phyloP scores from a whole-genome alignment of 176 grass and related monocot species.

The Saccharum officinarum region DNA sequence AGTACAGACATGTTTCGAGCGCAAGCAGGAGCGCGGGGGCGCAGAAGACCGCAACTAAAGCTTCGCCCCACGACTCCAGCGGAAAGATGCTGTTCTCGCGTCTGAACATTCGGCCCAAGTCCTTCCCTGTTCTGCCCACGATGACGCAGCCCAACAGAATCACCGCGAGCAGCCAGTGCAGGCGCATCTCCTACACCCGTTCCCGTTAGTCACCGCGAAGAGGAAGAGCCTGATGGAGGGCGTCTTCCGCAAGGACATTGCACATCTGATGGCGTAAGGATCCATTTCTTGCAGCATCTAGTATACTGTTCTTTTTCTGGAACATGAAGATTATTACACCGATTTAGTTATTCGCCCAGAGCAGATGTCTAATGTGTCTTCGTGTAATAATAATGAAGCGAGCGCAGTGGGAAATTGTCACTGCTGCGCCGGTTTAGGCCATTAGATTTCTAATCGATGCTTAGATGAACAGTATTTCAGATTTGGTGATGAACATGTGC shows the following conservation, averaged over 20 bases:
- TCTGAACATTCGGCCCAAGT: constrained; percentile 57
- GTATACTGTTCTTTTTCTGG: constrained; percentile 7
- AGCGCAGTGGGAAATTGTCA: constrained; percentile 4
- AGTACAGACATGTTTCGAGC: constrained; percentile 30
- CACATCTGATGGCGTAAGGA: constrained; percentile 61
- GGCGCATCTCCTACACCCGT: constrained; percentile 46
- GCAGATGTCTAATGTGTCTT: background rate
- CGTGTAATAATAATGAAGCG: constrained; percentile 33
- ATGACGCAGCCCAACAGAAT: constrained; percentile 56
- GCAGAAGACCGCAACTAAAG: constrained; percentile 51
- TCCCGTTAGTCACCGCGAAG: constrained; percentile 29
- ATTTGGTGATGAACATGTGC: background rate
- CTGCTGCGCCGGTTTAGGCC: constrained; percentile 28
- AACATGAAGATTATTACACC: constrained; percentile 6
- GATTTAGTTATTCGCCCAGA: constrained; percentile 3
- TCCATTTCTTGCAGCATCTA: background rate
- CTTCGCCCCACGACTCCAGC: constrained; percentile 34
- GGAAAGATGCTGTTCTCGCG: constrained; percentile 69
- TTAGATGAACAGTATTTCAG: background rate
- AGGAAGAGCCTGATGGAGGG: constrained; percentile 52
- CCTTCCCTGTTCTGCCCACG: constrained; percentile 59
- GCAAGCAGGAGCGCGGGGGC: constrained; percentile 37
- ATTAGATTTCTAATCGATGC: constrained; percentile 26
- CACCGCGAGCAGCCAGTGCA: constrained; percentile 45
- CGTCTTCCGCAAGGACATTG: constrained; percentile 89